Evolutionary conservation across 2,329 filamentous ascomycete genomes (phyloP).

Genomic region (Alternaria viburni): DNA sequence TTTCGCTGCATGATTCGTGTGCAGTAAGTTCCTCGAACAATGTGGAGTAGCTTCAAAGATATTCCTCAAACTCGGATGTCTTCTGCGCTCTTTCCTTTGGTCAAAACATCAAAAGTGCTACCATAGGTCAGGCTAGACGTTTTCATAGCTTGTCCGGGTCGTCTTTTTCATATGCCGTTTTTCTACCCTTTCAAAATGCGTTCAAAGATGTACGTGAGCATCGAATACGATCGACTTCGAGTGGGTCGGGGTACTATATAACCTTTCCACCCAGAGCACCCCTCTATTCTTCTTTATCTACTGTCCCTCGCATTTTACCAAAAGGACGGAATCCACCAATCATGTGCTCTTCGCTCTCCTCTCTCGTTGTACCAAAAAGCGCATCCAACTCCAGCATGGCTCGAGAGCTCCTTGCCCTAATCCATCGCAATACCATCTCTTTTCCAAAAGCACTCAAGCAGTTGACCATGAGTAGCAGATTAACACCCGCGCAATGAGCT

Average conservation of each 20-base stretch:
- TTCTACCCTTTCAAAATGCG: background rate
- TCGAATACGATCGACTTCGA: too few species aligned
- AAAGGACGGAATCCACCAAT: rapidly evolving
- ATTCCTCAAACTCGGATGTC: too few species aligned
- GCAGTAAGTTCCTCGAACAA: background rate
- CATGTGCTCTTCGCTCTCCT: background rate
- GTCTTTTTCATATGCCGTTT: rapidly evolving
- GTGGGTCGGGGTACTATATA: too few species aligned
- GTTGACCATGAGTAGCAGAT: background rate
- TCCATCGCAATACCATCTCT: background rate
- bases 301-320: too few species aligned
- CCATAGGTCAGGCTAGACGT: rapidly evolving
- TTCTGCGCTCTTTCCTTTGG: too few species aligned
- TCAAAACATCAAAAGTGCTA: too few species aligned
- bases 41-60: background rate
- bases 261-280: too few species aligned
- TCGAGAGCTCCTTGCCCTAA: background rate
- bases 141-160: background rate
- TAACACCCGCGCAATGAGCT: background rate
- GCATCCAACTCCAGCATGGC: too few species aligned
- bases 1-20: background rate
- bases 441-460: background rate
- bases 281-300: too few species aligned
- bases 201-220: rapidly evolving
- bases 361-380: background rate